Conservation (phyloP, 495 filamentous ascomycete genomes). For the Penicillium steckii region DNA sequence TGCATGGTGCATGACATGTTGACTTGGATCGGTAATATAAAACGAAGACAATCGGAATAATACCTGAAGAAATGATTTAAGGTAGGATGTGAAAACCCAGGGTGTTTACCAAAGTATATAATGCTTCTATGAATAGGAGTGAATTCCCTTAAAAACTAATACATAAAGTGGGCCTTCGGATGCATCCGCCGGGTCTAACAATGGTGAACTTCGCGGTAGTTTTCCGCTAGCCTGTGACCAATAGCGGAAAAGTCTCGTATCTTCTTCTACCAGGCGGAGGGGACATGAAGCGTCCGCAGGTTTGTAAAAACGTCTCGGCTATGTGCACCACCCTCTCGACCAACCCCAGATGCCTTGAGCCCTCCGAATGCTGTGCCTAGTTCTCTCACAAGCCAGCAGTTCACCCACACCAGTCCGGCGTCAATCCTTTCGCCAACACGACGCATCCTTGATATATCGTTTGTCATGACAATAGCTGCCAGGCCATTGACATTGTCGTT, state of each 20-base stretch:
- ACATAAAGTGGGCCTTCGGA: neutral
- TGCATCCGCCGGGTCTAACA: constrained; percentile 8
- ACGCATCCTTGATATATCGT: constrained; percentile 13
- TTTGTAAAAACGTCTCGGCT: constrained; percentile 21
- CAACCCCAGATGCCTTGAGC: constrained; percentile 19
- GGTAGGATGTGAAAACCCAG: too few relatives aligned
- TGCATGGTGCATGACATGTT: constrained; percentile 13
- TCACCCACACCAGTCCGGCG: constrained; percentile 21
- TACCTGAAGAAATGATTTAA: too few relatives aligned
- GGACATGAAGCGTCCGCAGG: constrained; percentile 19
- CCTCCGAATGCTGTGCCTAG: constrained; percentile 23
- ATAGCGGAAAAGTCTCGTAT: too few relatives aligned
- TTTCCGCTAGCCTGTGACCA: too few relatives aligned
- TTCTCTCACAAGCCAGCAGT: constrained; percentile 18
- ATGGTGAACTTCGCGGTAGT: too few relatives aligned
- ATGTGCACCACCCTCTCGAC: constrained; percentile 16
- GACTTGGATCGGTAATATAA: neutral
- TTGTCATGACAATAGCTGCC: constrained; percentile 13
- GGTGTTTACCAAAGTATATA: too few relatives aligned
- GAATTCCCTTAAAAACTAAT: too few relatives aligned
- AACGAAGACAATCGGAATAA: too few relatives aligned
- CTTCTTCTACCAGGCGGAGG: too few relatives aligned
- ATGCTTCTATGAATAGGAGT: too few relatives aligned
- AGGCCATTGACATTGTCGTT: constrained; percentile 50
- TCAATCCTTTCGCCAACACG: constrained; percentile 17